Evolutionary conservation across 2,329 filamentous ascomycete species (phyloP).

Genomic region (Microcera coccophila): DNA sequence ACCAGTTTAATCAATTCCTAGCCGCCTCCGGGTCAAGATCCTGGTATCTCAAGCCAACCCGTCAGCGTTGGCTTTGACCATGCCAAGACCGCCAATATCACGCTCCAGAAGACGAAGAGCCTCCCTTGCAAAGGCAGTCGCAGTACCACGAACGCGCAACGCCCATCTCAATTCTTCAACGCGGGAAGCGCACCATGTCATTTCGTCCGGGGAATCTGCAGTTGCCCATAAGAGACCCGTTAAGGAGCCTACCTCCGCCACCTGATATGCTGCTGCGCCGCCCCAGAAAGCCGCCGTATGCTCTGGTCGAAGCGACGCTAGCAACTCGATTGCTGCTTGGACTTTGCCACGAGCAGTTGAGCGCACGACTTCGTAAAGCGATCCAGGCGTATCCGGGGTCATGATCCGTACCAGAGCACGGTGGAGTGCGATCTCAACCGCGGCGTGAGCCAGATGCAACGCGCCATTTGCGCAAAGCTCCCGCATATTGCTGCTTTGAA

Average conservation of each 20-base stretch:
- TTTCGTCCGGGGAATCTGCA: constrained; percentile 35
- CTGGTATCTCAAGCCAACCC: constrained; percentile 9
- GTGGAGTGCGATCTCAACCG: constrained; percentile 49
- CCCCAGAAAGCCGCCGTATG: constrained; percentile 46
- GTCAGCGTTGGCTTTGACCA: constrained; percentile 21
- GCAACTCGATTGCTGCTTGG: constrained; percentile 38
- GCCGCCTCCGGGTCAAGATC: no score
- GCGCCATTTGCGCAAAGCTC: constrained; percentile 42
- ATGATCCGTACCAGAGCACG: constrained; percentile 46
- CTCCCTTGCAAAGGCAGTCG: constrained; percentile 37
- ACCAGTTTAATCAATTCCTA: not conserved
- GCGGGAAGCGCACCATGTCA: constrained; percentile 37
- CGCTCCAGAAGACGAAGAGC: constrained; percentile 38
- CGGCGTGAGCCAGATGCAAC: constrained; percentile 49
- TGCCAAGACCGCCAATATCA: constrained; percentile 28
- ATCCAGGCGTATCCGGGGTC: constrained; percentile 28
- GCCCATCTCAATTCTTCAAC: constrained; percentile 41
- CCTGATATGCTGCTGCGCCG: constrained; percentile 41
- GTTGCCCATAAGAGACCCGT: constrained; percentile 41
- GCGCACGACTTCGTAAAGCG: constrained; percentile 32
- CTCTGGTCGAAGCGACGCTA: constrained; percentile 41
- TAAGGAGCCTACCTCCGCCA: constrained; percentile 41
- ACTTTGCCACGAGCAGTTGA: constrained; percentile 39
- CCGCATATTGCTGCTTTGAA: constrained; percentile 39
- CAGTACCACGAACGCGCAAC: constrained; percentile 38